These are phyloP conservation scores for Plectosphaerella cucumerina DNA, from an alignment of 2,329 filamentous ascomycete genomes.

Conservation along the genomic window DNA sequence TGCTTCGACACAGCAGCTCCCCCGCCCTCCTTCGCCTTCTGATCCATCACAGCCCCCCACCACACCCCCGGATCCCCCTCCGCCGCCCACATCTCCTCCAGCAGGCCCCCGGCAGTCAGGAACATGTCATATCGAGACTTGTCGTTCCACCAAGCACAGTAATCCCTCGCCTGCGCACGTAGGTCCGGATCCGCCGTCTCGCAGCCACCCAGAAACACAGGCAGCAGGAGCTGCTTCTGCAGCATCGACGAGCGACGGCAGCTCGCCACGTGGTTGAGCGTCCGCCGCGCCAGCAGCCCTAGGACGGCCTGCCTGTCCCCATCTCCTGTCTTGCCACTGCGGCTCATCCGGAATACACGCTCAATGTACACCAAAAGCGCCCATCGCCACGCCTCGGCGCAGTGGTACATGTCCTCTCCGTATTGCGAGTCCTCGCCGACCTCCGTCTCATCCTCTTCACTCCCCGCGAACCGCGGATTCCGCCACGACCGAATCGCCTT, in stretches of 20 bases:
- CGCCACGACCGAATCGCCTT: slow-evolving; percentile 15
- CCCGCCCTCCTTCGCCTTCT: neutral
- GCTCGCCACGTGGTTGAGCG: slow-evolving; percentile 22
- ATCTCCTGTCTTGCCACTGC: neutral
- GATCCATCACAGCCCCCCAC: slow-evolving; percentile 1
- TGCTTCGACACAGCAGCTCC: neutral
- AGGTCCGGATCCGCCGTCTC: slow-evolving; percentile 20
- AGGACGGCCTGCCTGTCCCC: slow-evolving; percentile 10
- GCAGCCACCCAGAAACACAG: slow-evolving; percentile 27
- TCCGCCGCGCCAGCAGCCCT: slow-evolving; percentile 19
- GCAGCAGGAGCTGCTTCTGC: slow-evolving; percentile 31
- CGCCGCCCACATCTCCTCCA: slow-evolving; percentile 16
- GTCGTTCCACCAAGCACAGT: slow-evolving; percentile 25
- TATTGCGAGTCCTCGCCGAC: slow-evolving; percentile 6
- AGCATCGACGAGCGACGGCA: slow-evolving; percentile 21
- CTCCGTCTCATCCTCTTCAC: neutral
- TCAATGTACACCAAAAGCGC: slow-evolving; percentile 26
- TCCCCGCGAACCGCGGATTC: slow-evolving; percentile 6
- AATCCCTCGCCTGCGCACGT: slow-evolving; percentile 18
- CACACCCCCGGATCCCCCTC: neutral
- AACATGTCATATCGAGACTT: slow-evolving; percentile 27
- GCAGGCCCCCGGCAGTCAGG: slow-evolving; percentile 10
- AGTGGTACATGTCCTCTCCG: slow-evolving; percentile 23
- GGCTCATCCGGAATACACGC: slow-evolving; percentile 20
- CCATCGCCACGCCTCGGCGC: slow-evolving; percentile 27